Evolutionary conservation across 1,284 basidiomycete species (phyloP), one percentile per base, ranked within the genome.

Genomic region (Rhodotorula sp.): DNA sequence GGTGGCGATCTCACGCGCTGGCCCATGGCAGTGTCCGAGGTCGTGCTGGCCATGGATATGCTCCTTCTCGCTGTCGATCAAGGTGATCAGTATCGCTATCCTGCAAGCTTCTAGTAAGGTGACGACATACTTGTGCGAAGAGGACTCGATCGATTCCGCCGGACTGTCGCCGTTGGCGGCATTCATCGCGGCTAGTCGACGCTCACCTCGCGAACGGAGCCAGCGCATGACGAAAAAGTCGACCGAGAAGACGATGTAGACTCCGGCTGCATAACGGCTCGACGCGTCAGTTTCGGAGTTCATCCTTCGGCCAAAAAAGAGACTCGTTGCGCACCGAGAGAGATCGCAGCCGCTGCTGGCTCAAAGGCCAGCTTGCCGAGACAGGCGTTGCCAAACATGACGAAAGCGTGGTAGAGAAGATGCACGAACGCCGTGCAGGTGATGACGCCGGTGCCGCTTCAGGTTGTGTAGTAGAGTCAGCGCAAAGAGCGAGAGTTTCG

Each of bases 361-460:
- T 84, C 83, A 74, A 81, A 85, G 3, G 67, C 70, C 6, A 85
- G 77, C 23, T 82, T 78, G 2, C 83, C 82, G 29, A 84, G 71
- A 71, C 84, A 84, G n/a, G 81, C 78, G 76, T 82, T 82, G 65
- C 69, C 67, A 48, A 76, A 77, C 75, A 77, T 75, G 60, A 83
- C 70, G 68, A 84, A 83, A 2, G 81, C 80, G 71, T 84, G 83
- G 72, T 79, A 81, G 1, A 85, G 78, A 0, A 85, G 78, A 67
- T 85, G 84, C 34, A 81, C 80, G 68, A 84, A 84, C 0, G 83
- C 84, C 0, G 83, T 84, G 5, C 80, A 79, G 51, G 84, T 73
- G 72, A 84, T 83, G 69, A 85, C 79, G 31, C 84, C 84, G 5
- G 78, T 79, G 21, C 81, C 81, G 58, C 73, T 43, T 58, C 72